A percentile compares a stretch with the other conserved stretches of the same genome.
These are phyloP conservation scores for Vanderwaltozyma tropicalis DNA, from an alignment of 805 yeast genomes.

Conservation along the genomic window DNA sequence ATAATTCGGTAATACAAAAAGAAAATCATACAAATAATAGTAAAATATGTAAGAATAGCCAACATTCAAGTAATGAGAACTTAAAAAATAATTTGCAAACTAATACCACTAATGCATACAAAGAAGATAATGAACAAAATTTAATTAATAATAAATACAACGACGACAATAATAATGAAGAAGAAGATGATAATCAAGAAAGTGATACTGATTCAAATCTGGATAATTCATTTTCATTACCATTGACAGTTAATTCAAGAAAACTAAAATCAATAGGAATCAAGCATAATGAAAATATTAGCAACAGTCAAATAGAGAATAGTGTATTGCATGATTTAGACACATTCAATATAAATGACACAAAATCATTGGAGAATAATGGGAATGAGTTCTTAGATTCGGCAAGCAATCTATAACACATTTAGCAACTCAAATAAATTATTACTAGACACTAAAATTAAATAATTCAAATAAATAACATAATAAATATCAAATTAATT, in stretches of 20 bases:
- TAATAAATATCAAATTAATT: too few relatives aligned
- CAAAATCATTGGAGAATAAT: too few relatives aligned
- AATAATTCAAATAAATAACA: too few relatives aligned
- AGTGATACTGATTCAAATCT: slow-evolving; percentile 6
- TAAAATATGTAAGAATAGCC: not conserved
- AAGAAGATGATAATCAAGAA: slow-evolving; percentile 6
- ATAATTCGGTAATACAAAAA: too few relatives aligned
- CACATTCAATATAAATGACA: not conserved
- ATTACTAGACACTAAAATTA: too few relatives aligned
- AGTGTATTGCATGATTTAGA: not conserved
- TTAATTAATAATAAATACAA: too few relatives aligned
- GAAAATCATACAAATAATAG: not conserved
- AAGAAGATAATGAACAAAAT: slow-evolving; percentile 3
- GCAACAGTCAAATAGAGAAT: not conserved
- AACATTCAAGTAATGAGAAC: not conserved
- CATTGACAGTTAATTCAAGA: slow-evolving; percentile 23
- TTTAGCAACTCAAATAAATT: too few relatives aligned
- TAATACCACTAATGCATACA: not conserved
- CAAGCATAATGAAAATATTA: too few relatives aligned
- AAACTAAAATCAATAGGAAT: not conserved
- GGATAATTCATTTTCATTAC: slow-evolving; percentile 46
- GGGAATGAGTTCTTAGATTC: too few relatives aligned
- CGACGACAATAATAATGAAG: not conserved
- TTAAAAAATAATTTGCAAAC: slow-evolving; percentile 4
- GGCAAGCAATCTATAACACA: too few relatives aligned